Conservation (phyloP, 208 protist species). For the Leishmania tarentolae region DNA sequence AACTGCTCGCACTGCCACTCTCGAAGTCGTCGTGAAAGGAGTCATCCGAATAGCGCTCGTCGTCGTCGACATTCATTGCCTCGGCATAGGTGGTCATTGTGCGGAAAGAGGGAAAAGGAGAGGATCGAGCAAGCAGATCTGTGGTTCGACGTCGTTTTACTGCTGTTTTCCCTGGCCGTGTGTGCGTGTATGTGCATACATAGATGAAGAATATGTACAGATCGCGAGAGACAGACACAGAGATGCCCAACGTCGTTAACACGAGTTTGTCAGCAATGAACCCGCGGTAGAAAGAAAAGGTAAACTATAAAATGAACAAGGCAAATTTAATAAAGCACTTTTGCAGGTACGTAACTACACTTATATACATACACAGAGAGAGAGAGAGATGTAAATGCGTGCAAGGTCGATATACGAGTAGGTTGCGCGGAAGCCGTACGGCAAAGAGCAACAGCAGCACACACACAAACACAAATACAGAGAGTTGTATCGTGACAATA, state of each 20-base stretch:
- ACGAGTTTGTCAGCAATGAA: not conserved
- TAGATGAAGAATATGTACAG: not conserved
- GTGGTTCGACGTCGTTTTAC: not conserved
- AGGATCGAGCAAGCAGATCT: not conserved
- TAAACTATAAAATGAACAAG: not conserved
- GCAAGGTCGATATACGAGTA: not conserved
- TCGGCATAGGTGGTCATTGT: slow-evolving; percentile 18
- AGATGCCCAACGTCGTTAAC: no score
- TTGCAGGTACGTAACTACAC: not conserved
- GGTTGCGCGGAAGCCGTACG: not conserved
- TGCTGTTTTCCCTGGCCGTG: not conserved
- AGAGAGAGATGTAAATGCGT: not conserved
- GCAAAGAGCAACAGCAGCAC: no score
- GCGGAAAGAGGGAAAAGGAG: not conserved
- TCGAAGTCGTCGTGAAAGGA: slow-evolving; percentile 55
- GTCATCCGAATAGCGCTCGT: slow-evolving; percentile 35
- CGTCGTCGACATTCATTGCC: slow-evolving; percentile 7
- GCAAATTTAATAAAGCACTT: not conserved
- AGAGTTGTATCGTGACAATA: not conserved
- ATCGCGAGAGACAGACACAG: not conserved
- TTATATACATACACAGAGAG: no score
- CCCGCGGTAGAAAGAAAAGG: not conserved
- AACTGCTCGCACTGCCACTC: slow-evolving; percentile 11
- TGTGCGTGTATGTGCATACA: not conserved
- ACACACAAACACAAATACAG: slow-evolving; percentile 1